Conservation (phyloP, 2,329 filamentous ascomycete species). For the Teratosphaeria pseudoeucalypti region DNA sequence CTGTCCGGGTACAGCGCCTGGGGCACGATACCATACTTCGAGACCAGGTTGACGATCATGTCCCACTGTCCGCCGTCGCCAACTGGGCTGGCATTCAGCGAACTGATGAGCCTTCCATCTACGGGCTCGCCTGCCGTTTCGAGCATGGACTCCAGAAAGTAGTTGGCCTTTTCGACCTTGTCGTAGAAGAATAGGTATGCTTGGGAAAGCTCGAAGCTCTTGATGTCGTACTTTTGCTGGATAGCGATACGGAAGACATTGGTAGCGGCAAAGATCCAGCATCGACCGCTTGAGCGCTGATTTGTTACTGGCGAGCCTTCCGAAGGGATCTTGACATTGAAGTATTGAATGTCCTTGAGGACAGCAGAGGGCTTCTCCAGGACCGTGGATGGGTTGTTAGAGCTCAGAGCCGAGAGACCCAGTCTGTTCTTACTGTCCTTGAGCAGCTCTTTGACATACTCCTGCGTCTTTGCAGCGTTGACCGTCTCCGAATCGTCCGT, state of each 20-base stretch:
- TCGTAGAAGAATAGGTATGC: slow-evolving; percentile 88
- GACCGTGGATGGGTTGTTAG: slow-evolving; percentile 54
- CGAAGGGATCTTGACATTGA: slow-evolving; percentile 71
- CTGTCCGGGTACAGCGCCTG: slow-evolving; percentile 72
- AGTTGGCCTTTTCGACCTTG: slow-evolving; percentile 86
- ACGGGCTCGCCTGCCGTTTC: slow-evolving; percentile 61
- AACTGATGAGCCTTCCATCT: slow-evolving; percentile 62
- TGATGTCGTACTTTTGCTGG: slow-evolving; percentile 71
- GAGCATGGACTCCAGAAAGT: slow-evolving; percentile 74
- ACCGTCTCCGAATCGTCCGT: slow-evolving; percentile 15
- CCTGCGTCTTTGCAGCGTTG: slow-evolving; percentile 18
- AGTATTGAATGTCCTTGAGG: slow-evolving; percentile 64
- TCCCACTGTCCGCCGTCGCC: slow-evolving; percentile 85
- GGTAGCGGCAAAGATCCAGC: slow-evolving; percentile 88
- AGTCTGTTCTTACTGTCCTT: slow-evolving; percentile 49
- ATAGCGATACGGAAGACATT: slow-evolving; percentile 84
- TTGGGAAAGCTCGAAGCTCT: slow-evolving; percentile 76
- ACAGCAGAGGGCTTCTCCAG: slow-evolving; percentile 54
- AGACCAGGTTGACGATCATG: slow-evolving; percentile 59
- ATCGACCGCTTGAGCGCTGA: slow-evolving; percentile 69
- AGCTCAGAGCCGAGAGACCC: slow-evolving; percentile 61
- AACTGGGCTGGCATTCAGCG: slow-evolving; percentile 56
- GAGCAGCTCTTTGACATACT: slow-evolving; percentile 23
- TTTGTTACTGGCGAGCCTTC: slow-evolving; percentile 79
- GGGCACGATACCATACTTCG: slow-evolving; percentile 68